Conservation (phyloP, 2,329 filamentous ascomycete species). For the Aspergillus sp. region DNA sequence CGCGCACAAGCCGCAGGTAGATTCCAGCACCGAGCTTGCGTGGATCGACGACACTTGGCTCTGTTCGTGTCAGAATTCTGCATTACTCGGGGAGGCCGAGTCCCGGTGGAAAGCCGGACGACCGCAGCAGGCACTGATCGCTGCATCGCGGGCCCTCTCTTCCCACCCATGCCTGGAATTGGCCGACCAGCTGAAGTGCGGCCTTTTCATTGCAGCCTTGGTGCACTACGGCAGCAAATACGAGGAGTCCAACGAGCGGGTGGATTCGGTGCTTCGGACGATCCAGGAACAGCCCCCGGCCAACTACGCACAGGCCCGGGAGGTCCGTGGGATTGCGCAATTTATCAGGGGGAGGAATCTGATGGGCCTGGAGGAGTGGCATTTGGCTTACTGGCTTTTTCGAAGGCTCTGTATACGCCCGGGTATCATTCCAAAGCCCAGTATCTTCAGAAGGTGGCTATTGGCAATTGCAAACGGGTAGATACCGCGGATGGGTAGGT, state of each 20-base stretch:
- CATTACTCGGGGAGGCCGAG: conserved; percentile 9
- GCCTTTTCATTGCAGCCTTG: conserved; percentile 9
- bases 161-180: conserved; percentile 4
- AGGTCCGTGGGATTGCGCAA: conserved; percentile 10
- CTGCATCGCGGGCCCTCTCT: conserved; percentile 3
- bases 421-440: conserved; percentile 11
- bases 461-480: conserved; percentile 4
- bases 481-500: conserved; percentile 1
- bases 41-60: conserved; percentile 13
- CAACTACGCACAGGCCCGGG: not conserved
- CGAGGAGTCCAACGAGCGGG: conserved; percentile 5
- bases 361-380: conserved; percentile 7
- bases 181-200: conserved; percentile 7
- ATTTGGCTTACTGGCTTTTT: conserved; percentile 11
- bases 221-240: conserved; percentile 6
- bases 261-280: conserved; percentile 4
- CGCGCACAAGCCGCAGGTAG: not conserved
- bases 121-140: conserved; percentile 6
- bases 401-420: conserved; percentile 7
- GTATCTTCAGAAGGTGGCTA: conserved; percentile 7
- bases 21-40: conserved; percentile 1
- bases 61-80: conserved; percentile 3
- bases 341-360: conserved; percentile 13
- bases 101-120: conserved; percentile 5
- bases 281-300: conserved; percentile 1